phyloP scores from a whole-genome alignment of 2,329 filamentous ascomycete species.

The Simplicillium aogashimaense region DNA sequence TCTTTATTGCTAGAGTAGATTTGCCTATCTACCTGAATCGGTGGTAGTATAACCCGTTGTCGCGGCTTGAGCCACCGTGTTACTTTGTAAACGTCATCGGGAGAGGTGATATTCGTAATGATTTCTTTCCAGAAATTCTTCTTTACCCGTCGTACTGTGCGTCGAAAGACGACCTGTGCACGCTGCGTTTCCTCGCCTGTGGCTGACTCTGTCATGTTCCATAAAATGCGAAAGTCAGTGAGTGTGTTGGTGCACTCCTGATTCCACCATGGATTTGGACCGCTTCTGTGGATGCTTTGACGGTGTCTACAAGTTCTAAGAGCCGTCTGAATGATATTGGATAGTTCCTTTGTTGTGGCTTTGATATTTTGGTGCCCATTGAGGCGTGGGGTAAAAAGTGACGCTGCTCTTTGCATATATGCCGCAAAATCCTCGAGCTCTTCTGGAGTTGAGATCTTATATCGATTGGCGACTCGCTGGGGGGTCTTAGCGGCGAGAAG shows the following conservation, averaged over 20 bases:
- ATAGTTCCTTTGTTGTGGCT: not conserved
- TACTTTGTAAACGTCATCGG: slow-evolving; percentile 1
- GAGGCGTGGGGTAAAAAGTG: not conserved
- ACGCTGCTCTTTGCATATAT: not conserved
- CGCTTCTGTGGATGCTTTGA: not conserved
- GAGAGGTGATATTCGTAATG: not conserved
- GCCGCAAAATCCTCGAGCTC: not conserved
- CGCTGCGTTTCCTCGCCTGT: not conserved
- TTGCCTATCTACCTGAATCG: not conserved
- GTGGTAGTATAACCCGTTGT: not conserved
- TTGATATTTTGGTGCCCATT: not conserved
- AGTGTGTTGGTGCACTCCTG: slow-evolving; percentile 1
- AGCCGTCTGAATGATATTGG: not conserved
- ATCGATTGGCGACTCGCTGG: not conserved
- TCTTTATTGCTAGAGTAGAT: slow-evolving; percentile 5
- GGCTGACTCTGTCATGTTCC: not conserved
- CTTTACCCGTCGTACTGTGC: not conserved
- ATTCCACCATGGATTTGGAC: slow-evolving; percentile 3
- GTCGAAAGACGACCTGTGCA: not conserved
- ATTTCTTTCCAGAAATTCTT: slow-evolving; percentile 1
- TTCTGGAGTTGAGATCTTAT: not conserved
- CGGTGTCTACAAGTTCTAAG: not conserved
- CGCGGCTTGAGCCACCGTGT: slow-evolving; percentile 2
- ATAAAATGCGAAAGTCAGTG: not conserved
- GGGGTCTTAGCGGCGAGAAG: not conserved